A percentile compares a stretch with the other conserved stretches of the same genome.
Evolutionary conservation across 2,329 filamentous ascomycete species (phyloP).

Genomic region (Stagonosporopsis tanaceti): DNA sequence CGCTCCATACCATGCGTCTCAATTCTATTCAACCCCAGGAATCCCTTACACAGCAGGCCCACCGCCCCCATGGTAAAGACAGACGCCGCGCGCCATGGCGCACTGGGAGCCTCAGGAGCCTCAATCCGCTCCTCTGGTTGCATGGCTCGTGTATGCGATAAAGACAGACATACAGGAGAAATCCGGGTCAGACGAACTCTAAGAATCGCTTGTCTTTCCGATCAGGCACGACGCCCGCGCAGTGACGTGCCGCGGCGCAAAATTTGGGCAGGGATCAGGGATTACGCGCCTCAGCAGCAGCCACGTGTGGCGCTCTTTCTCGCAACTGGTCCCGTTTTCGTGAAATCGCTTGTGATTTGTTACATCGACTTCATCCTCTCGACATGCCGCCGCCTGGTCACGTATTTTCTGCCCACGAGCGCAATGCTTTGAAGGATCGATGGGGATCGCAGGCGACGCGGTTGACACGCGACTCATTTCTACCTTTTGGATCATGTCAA

Average conservation of each 20-base stretch:
- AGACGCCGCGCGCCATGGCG: constrained; percentile 78
- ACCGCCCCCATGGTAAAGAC: constrained; percentile 76
- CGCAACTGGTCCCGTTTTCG: constrained; percentile 17
- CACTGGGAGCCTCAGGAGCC: constrained; percentile 61
- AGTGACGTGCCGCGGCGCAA: constrained; percentile 21
- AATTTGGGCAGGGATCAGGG: constrained; percentile 28
- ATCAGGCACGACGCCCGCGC: constrained; percentile 5
- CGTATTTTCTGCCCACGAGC: constrained; percentile 94
- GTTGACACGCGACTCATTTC: constrained; percentile 87
- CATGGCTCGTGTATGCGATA: constrained; percentile 42
- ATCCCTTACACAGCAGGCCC: constrained; percentile 73
- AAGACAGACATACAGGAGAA: constrained; percentile 26
- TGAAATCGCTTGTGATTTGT: constrained; percentile 5
- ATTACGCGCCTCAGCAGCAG: not conserved
- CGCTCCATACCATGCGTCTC: constrained; percentile 78
- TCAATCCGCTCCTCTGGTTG: constrained; percentile 50
- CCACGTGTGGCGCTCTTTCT: constrained; percentile 28
- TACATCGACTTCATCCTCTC: constrained; percentile 1
- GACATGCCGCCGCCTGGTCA: constrained; percentile 42
- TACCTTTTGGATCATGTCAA: constrained; percentile 87
- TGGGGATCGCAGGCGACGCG: constrained; percentile 88
- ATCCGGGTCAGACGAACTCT: not conserved
- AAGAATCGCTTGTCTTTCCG: constrained; percentile 12
- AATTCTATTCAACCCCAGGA: constrained; percentile 77
- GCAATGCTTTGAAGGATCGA: constrained; percentile 77